Percentiles rank a stretch among this genome's conserved stretches.
These are phyloP conservation scores for Pythium volutum DNA, from an alignment of 352 stramenopile genomes.

Conservation along the genomic window DNA sequence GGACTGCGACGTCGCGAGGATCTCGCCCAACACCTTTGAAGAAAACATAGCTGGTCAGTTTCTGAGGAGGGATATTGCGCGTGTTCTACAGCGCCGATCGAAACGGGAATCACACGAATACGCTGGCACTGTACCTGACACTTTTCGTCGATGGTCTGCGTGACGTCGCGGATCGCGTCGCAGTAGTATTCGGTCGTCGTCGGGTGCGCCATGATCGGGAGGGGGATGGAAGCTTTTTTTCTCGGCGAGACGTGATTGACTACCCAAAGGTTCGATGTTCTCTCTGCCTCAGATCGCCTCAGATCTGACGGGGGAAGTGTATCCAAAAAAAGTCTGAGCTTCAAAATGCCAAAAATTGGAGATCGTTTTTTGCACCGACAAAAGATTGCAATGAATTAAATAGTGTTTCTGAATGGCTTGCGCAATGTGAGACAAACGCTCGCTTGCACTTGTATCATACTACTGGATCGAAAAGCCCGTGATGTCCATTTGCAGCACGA, in stretches of 20 bases:
- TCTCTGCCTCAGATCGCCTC: constrained; percentile 5
- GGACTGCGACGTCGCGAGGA: constrained; percentile 55
- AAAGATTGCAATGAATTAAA: neutral
- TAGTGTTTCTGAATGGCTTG: neutral
- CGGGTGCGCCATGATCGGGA: constrained; percentile 15
- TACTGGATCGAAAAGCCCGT: constrained; percentile 28
- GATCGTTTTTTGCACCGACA: neutral
- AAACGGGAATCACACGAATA: neutral
- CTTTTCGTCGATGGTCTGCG: constrained; percentile 68
- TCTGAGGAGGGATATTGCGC: neutral
- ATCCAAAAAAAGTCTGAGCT: neutral
- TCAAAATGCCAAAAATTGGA: neutral
- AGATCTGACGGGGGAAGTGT: neutral
- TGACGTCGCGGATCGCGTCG: constrained; percentile 53
- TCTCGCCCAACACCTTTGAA: constrained; percentile 54
- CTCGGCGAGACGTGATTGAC: neutral
- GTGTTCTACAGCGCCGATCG: neutral
- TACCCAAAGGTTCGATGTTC: constrained; percentile 4
- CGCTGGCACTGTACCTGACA: constrained; percentile 37
- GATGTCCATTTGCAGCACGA: constrained; percentile 23
- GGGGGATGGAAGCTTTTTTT: neutral
- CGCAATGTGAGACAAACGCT: too few species aligned
- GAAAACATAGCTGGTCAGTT: neutral
- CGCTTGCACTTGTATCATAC: too few species aligned
- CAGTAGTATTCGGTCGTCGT: constrained; percentile 38